Conservation (phyloP, 306 rosid species). For the Astragalus membranaceus region DNA sequence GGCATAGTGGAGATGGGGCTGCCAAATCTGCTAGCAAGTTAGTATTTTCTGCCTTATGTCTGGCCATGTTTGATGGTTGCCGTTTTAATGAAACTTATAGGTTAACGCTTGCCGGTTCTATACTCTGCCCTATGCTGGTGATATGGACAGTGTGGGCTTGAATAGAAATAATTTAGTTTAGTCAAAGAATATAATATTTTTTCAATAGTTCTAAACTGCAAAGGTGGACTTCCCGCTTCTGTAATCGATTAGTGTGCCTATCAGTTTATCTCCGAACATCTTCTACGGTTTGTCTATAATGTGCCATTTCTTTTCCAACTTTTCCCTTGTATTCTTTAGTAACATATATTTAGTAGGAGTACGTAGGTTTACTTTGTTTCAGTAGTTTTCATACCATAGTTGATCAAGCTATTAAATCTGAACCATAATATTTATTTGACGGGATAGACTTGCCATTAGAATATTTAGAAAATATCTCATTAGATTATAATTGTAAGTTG, state of each 20-base stretch:
- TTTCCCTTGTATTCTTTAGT: background rate
- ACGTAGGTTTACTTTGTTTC: background rate
- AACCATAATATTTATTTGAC: background rate
- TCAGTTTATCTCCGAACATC: constrained; percentile 7
- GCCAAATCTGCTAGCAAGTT: constrained; percentile 94
- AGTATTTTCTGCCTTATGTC: constrained; percentile 39
- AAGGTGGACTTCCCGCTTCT: background rate
- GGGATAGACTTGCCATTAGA: background rate
- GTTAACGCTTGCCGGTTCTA: background rate
- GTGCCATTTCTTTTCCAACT: background rate
- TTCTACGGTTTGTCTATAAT: background rate
- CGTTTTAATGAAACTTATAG: background rate
- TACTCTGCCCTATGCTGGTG: constrained; percentile 1
- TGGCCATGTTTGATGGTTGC: constrained; percentile 18
- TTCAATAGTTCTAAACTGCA: background rate
- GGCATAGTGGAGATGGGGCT: constrained; percentile 91
- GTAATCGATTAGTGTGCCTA: background rate
- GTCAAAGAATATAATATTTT: background rate
- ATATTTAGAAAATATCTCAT: background rate
- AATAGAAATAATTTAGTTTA: background rate
- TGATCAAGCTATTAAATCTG: background rate
- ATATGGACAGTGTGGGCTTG: background rate
- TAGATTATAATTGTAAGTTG: background rate
- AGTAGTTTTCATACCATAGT: background rate
- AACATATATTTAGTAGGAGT: background rate